Evolutionary conservation across 1,284 basidiomycete species (phyloP).

Genomic region (Vanrija sp.): DNA sequence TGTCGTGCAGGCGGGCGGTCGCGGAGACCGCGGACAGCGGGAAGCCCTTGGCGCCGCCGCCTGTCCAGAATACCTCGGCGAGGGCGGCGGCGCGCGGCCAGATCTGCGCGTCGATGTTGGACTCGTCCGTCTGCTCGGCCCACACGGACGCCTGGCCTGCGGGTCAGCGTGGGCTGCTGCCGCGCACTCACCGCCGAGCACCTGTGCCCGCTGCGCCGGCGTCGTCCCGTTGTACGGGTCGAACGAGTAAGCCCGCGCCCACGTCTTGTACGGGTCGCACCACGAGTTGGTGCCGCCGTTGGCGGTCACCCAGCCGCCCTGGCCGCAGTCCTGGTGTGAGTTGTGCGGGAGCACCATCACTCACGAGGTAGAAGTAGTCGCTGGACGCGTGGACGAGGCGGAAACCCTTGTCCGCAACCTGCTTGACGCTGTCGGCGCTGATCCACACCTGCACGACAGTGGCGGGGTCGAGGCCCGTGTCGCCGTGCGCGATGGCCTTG

Average conservation of each 20-base stretch:
- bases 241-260: slow-evolving; percentile 64
- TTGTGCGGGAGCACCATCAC: slow-evolving; percentile 10
- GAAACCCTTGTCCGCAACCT: slow-evolving; percentile 60
- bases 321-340: slow-evolving; percentile 63
- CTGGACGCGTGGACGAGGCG: slow-evolving; percentile 64
- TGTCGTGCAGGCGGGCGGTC: slow-evolving; percentile 70
- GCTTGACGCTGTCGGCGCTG: slow-evolving; percentile 58
- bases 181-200: slow-evolving; percentile 54
- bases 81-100: slow-evolving; percentile 77
- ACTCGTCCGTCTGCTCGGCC: slow-evolving; percentile 69
- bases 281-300: slow-evolving; percentile 54
- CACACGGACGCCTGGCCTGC: slow-evolving; percentile 62
- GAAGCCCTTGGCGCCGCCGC: slow-evolving; percentile 46
- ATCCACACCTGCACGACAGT: slow-evolving; percentile 73
- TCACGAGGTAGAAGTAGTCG: slow-evolving; percentile 69
- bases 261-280: slow-evolving; percentile 74
- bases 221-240: slow-evolving; percentile 63
- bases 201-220: slow-evolving; percentile 53
- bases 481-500: slow-evolving; percentile 44
- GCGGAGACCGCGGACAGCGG: slow-evolving; percentile 51
- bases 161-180: too few relatives aligned
- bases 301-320: slow-evolving; percentile 65
- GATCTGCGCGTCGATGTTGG: slow-evolving; percentile 65
- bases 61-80: slow-evolving; percentile 79
- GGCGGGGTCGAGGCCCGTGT: slow-evolving; percentile 59